These are phyloP conservation scores for Amanita inopinata DNA, from an alignment of 768 basidiomycete species.

Conservation along the genomic window DNA sequence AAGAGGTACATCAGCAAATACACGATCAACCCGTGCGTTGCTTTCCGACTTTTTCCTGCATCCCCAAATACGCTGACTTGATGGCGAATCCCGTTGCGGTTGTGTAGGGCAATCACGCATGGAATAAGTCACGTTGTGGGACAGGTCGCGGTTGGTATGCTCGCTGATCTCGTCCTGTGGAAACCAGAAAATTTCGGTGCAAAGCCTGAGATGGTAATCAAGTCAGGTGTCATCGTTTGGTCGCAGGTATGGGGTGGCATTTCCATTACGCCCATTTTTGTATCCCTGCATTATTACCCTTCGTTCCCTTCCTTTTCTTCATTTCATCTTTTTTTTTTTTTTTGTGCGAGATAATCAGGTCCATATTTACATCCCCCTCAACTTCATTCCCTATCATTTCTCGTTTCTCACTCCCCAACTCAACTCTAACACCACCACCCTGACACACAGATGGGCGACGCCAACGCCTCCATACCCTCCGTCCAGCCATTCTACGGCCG, in stretches of 20 bases:
- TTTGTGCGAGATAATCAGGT: background rate
- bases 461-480: slow-evolving; percentile 92
- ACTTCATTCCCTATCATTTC: no score
- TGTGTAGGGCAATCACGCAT: slow-evolving; percentile 77
- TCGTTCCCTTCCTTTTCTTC: no score
- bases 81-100: slow-evolving; percentile 4
- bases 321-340: no score
- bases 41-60: background rate
- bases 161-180: slow-evolving; percentile 96
- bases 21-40: slow-evolving; percentile 88
- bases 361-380: no score
- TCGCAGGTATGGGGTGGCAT: slow-evolving; percentile 70
- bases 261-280: no score
- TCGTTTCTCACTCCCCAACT: no score
- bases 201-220: slow-evolving; percentile 90
- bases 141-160: slow-evolving; percentile 66
- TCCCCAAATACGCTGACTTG: no score
- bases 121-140: slow-evolving; percentile 87
- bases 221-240: slow-evolving; percentile 89
- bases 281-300: no score
- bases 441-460: slow-evolving; percentile 98
- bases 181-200: slow-evolving; percentile 88
- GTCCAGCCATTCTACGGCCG: slow-evolving; percentile 82
- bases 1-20: slow-evolving; percentile 96
- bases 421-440: no score